Conservation (phyloP, 140 eudicot genomes). For the Erigeron philadelphicus region DNA sequence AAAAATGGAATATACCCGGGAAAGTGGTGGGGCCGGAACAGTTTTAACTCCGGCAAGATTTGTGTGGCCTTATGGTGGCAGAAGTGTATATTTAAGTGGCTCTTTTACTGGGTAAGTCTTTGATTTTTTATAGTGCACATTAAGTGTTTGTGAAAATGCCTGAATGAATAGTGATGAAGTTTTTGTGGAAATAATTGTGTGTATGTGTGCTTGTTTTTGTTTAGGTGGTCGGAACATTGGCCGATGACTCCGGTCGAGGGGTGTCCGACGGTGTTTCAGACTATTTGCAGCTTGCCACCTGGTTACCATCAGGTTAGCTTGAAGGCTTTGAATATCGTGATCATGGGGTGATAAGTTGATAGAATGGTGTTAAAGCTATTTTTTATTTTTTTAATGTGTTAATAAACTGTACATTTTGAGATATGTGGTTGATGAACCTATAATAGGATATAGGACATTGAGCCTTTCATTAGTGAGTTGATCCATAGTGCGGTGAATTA, state of each 20-base stretch:
- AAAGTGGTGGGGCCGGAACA: constrained; percentile 41
- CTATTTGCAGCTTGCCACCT: constrained; percentile 84
- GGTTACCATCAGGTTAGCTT: constrained; percentile 83
- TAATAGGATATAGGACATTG: neutral
- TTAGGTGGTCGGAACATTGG: constrained; percentile 88
- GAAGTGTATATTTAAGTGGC: constrained; percentile 81
- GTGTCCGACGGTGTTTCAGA: constrained; percentile 85
- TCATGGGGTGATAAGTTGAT: neutral
- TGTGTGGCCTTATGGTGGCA: constrained; percentile 98
- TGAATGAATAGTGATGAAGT: constrained; percentile 5
- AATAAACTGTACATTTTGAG: too few relatives aligned
- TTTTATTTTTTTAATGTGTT: too few relatives aligned
- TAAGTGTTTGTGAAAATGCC: constrained; percentile 24
- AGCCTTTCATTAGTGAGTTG: neutral
- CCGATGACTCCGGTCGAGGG: constrained; percentile 97
- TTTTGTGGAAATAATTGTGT: constrained; percentile 4
- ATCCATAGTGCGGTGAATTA: neutral
- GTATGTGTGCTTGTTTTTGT: neutral
- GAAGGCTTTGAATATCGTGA: constrained; percentile 3
- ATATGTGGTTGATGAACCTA: neutral
- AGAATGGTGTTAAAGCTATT: neutral
- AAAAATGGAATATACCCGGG: constrained; percentile 61
- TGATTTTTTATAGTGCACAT: constrained; percentile 1
- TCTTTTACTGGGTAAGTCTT: constrained; percentile 83
- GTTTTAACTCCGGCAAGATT: constrained; percentile 64